Evolutionary conservation across 2,329 filamentous ascomycete species (phyloP), one percentile per base, ranked within the genome.

Genomic region (Fusarium buxicola): DNA sequence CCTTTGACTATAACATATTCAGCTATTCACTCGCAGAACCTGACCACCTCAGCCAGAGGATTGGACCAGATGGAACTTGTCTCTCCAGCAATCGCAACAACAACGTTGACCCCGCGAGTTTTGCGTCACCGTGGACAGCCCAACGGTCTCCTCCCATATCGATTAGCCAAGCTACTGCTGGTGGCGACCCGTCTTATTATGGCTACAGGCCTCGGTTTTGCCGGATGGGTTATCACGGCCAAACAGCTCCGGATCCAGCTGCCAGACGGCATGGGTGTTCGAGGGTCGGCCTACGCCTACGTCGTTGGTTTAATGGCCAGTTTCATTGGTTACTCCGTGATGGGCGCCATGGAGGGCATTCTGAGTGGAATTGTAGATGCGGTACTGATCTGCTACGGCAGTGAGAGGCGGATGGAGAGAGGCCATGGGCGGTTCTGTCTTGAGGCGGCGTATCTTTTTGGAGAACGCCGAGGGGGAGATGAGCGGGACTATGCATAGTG

Each of bases 221-320:
- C 92, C 5, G 94, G 92, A n/a, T 99, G 95, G 95, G 92, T 98
- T 8, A 91, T 92, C 41, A 96, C 94, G 31, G 94, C 95, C 10
- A 89, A 92, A 62, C 89, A 91, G 76, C 81, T 97, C 5, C 82
- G 84, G 47, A 81, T 95, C 16, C 81, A 78, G 72, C 78, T 79
- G 58, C 88, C 76, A 54, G 84, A 81, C 34, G 83, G 82, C 2
- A 66, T 76, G 47, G 84, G 86, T 0, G 74, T 89, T 46, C 86
- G 86, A 40, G 95, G 95, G 8, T 97, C 92, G 69, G 83, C 95
- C 21, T 99, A 99, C 75, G 95, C 94, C 3, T 99, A 98, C 72
- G 86, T 98, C 2, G 92, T 99, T 18, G 95, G 94, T 9, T 77
- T 99, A 62, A 90, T 98, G 66, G 95, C 95, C 13, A 92, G 92